These are phyloP conservation scores for Articulospora tetracladia DNA, from an alignment of 495 filamentous ascomycete genomes.

Conservation along the genomic window DNA sequence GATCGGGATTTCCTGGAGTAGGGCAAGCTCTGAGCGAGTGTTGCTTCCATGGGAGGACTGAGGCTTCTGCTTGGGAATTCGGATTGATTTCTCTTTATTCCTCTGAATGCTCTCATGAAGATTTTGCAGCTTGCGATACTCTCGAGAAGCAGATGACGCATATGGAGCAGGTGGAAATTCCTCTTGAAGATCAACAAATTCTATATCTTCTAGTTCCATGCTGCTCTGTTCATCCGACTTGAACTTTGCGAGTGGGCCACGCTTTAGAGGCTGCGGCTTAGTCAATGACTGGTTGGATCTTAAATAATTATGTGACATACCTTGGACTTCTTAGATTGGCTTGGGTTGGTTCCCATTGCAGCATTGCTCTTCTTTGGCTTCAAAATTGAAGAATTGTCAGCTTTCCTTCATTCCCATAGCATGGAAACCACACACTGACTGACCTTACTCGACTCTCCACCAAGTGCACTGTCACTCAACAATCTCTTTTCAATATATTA, in stretches of 20 bases:
- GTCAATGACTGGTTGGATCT: too few relatives aligned
- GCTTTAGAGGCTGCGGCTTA: not conserved
- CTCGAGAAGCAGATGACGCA: slow-evolving; percentile 24
- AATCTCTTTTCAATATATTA: not conserved
- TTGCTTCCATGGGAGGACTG: slow-evolving; percentile 28
- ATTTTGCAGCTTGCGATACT: slow-evolving; percentile 29
- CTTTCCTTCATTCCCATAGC: too few relatives aligned
- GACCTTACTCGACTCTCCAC: too few relatives aligned
- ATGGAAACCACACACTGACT: too few relatives aligned
- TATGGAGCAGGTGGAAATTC: slow-evolving; percentile 21
- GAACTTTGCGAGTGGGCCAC: not conserved
- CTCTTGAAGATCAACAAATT: slow-evolving; percentile 31
- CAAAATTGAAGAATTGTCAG: too few relatives aligned
- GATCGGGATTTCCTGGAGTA: not conserved
- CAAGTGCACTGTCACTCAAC: too few relatives aligned
- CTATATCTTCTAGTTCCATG: slow-evolving; percentile 25
- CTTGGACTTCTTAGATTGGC: too few relatives aligned
- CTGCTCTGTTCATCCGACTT: slow-evolving; percentile 4
- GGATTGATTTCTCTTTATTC: slow-evolving; percentile 5
- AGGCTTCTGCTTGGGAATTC: slow-evolving; percentile 31
- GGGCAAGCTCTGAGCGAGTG: not conserved
- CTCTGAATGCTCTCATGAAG: slow-evolving; percentile 27
- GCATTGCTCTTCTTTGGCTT: too few relatives aligned
- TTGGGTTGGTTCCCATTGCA: too few relatives aligned
- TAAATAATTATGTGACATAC: too few relatives aligned